These are phyloP conservation scores for Bassia scoparia DNA, from an alignment of 148 eudicot genomes.

Conservation along the genomic window DNA sequence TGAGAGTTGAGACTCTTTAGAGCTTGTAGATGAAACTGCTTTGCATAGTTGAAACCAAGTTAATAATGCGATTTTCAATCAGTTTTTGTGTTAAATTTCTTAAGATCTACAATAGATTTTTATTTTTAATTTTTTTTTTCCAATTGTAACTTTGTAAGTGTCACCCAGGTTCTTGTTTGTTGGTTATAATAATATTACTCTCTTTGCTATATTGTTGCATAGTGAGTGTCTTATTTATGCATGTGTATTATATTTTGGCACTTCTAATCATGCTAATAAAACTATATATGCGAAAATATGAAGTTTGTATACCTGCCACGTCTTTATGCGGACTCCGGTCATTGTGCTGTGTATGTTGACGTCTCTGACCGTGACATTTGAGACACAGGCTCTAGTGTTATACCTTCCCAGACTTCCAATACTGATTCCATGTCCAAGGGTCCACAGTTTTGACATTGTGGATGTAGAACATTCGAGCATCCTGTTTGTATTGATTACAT, in stretches of 20 bases:
- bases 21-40: slow-evolving; percentile 5
- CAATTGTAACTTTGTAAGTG: background rate
- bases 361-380: slow-evolving; percentile 77
- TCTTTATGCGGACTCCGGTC: slow-evolving; percentile 91
- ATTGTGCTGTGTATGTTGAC: slow-evolving; percentile 67
- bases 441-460: slow-evolving; percentile 81
- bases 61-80: background rate
- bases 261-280: too few species aligned
- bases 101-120: background rate
- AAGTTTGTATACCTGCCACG: slow-evolving; percentile 79
- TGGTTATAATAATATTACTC: background rate
- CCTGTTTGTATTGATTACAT: slow-evolving; percentile 93
- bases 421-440: slow-evolving; percentile 99
- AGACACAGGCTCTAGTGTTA: slow-evolving; percentile 77
- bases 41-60: background rate
- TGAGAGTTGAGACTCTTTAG: too few species aligned
- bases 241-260: background rate
- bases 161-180: background rate
- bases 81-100: background rate
- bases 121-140: background rate
- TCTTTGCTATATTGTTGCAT: background rate
- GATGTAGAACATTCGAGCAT: slow-evolving; percentile 70
- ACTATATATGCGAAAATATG: too few species aligned
- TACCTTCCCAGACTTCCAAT: slow-evolving; percentile 92
- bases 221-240: background rate